Base-by-base conservation (phyloP, 768 basidiomycete species). In the Porpolomopsis calyptriformis region DNA sequence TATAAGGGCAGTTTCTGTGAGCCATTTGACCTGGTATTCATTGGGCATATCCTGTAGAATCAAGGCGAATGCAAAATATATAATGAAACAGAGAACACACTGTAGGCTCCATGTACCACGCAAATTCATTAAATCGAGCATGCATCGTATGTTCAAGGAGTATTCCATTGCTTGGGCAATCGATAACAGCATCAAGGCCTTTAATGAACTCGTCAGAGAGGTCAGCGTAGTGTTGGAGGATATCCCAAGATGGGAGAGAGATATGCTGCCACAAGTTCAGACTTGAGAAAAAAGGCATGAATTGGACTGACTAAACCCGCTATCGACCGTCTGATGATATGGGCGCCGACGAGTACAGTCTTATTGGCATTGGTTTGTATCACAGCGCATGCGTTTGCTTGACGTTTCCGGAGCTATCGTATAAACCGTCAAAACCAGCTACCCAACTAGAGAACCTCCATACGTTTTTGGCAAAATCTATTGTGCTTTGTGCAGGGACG, bases 301-400 rank as follows among this genome's bases (percentile, higher is more conserved):
- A 34, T 9, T 9, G n/a, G 9, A 34, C 37, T 38, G n/a, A 38
- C 37, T 16, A 38, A 16, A 22, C 37, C 37, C 18, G 16, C 46
- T 7, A 31, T 31, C 14, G 29, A 31, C 29, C 29, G 29, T 14
- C 29, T 7, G 14, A 31, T 31, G 29, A 31, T 31, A 49, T 49
- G 43, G 16, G 37, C 37, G 16, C 37, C 37, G 20, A 22, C 16
- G n/a, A 38, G n/a, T 7, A 22, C 11, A 8, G 34, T 29, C 24
- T 39, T 27, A 14, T 18, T 42, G 44, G 64, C 58, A 38, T 6
- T 6, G 9, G 37, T 9, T 8, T 38, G 7, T 7, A 38, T 38
- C 7, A 38, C 9, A 7, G 37, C 37, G 37, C 37, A 38, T 38
- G 7, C 16, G 8, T 7, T 8, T 6, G 6, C 16, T 22, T 38